Evolutionary conservation across 2,329 filamentous ascomycete genomes (phyloP).

Genomic region (Tolypocladium sp.): DNA sequence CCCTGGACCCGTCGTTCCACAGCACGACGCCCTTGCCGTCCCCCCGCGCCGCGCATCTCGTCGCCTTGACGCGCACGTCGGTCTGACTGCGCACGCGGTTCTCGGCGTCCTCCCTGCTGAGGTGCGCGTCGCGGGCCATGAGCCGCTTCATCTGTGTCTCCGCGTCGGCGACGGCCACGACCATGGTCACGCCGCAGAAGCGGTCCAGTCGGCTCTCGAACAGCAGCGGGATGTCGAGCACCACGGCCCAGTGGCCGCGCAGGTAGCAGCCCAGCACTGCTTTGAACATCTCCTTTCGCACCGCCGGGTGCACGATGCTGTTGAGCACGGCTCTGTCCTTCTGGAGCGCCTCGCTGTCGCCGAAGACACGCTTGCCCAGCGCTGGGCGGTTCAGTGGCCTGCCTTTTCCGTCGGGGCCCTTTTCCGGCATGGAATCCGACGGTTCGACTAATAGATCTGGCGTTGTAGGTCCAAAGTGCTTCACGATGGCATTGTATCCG

Average conservation of each 20-base stretch:
- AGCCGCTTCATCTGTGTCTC: slow-evolving; percentile 75
- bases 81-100: slow-evolving; percentile 81
- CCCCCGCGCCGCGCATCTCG: slow-evolving; percentile 58
- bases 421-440: slow-evolving; percentile 39
- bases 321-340: slow-evolving; percentile 73
- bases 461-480: slow-evolving; percentile 71
- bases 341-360: slow-evolving; percentile 59
- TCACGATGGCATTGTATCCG: slow-evolving; percentile 75
- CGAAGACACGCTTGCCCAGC: slow-evolving; percentile 80
- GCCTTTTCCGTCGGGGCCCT: slow-evolving; percentile 51
- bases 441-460: slow-evolving; percentile 71
- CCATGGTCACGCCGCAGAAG: slow-evolving; percentile 75
- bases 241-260: slow-evolving; percentile 73
- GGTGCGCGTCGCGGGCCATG: slow-evolving; percentile 63
- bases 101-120: slow-evolving; percentile 77
- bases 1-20: slow-evolving; percentile 77
- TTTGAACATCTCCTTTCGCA: slow-evolving; percentile 73
- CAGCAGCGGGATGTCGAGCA: slow-evolving; percentile 84
- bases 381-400: slow-evolving; percentile 77
- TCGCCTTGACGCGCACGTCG: slow-evolving; percentile 76
- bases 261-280: slow-evolving; percentile 66
- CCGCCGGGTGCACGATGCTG: slow-evolving; percentile 84
- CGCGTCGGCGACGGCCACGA: slow-evolving; percentile 77
- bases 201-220: slow-evolving; percentile 84
- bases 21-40: slow-evolving; percentile 66